A percentile compares a stretch with the other conserved stretches of the same genome.
Evolutionary conservation across 1,284 basidiomycete species (phyloP).

Genomic region (Puccinia novopanici): DNA sequence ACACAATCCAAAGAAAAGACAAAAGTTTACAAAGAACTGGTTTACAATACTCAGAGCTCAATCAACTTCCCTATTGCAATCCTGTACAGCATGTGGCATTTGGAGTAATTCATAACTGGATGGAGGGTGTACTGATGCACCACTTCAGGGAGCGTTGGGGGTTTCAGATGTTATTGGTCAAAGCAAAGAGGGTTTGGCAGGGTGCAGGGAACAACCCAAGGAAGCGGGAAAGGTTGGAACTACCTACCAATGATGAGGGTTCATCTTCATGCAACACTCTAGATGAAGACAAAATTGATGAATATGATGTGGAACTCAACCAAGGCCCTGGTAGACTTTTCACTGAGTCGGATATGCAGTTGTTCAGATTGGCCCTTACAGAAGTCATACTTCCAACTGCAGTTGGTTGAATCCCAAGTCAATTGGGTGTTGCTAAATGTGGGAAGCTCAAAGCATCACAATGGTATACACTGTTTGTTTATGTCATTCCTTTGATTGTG

Average conservation of each 20-base stretch:
- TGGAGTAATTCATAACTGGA: constrained; percentile 42
- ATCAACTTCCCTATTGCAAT: constrained; percentile 13
- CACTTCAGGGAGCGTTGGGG: constrained; percentile 34
- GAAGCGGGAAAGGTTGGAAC: not conserved
- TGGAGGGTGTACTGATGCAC: constrained; percentile 38
- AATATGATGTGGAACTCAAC: constrained; percentile 13
- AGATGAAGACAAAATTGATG: not conserved
- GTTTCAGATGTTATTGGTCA: constrained; percentile 9
- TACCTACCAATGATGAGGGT: not conserved
- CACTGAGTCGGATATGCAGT: constrained; percentile 7
- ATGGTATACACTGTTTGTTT: constrained; percentile 18
- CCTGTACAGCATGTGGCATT: constrained; percentile 20
- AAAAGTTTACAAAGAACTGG: not conserved
- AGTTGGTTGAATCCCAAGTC: not conserved
- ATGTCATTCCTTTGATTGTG: constrained; percentile 30
- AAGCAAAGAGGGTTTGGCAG: not conserved
- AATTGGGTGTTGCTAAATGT: not conserved
- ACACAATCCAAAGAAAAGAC: not conserved
- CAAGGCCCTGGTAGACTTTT: constrained; percentile 23
- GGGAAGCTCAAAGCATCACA: constrained; percentile 41
- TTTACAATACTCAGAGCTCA: not conserved
- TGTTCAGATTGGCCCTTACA: not conserved
- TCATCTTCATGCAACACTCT: not conserved
- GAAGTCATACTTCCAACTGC: constrained; percentile 8
- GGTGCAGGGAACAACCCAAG: not conserved